Percentiles rank a stretch among this genome's conserved stretches.
These are phyloP conservation scores for Hymenoscyphus fructigenus DNA, from an alignment of 2,329 filamentous ascomycete species.

Conservation along the genomic window DNA sequence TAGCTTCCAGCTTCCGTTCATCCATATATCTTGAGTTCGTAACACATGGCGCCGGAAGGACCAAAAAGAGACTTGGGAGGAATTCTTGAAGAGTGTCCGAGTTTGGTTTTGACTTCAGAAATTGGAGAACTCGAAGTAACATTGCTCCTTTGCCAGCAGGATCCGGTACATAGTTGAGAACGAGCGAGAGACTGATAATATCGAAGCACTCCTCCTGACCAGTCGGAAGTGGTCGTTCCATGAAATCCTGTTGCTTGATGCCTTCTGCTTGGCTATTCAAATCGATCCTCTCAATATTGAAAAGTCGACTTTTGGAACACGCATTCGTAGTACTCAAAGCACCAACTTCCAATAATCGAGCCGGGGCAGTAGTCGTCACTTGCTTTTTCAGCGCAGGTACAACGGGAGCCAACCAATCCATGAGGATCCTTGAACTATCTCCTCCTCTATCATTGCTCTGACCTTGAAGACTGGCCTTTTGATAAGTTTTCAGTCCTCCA, in stretches of 20 bases:
- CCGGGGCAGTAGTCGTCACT: slow-evolving; percentile 30
- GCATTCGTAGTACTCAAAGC: slow-evolving; percentile 82
- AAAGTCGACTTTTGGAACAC: slow-evolving; percentile 69
- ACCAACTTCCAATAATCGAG: slow-evolving; percentile 84
- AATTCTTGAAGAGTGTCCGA: slow-evolving; percentile 31
- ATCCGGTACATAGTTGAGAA: slow-evolving; percentile 91
- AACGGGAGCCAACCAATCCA: slow-evolving; percentile 57
- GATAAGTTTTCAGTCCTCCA: slow-evolving; percentile 63
- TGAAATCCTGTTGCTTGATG: slow-evolving; percentile 90
- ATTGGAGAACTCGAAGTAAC: slow-evolving; percentile 72
- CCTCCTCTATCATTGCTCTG: slow-evolving; percentile 65
- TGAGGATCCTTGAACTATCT: slow-evolving; percentile 63
- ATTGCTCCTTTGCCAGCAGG: slow-evolving; percentile 75
- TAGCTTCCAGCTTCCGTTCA: slow-evolving; percentile 62
- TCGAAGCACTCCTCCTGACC: slow-evolving; percentile 69
- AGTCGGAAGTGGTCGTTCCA: slow-evolving; percentile 75
- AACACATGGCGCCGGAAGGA: slow-evolving; percentile 84
- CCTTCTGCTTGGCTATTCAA: slow-evolving; percentile 79
- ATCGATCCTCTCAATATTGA: slow-evolving; percentile 82
- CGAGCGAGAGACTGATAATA: slow-evolving; percentile 85
- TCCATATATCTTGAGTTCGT: slow-evolving; percentile 89
- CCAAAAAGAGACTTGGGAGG: slow-evolving; percentile 79
- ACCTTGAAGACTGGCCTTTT: slow-evolving; percentile 67
- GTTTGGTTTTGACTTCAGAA: slow-evolving; percentile 51
- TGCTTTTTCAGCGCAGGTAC: slow-evolving; percentile 30